Evolutionary conservation across 1,284 basidiomycete species (phyloP).

Genomic region (Sphaerobolus stellatus): DNA sequence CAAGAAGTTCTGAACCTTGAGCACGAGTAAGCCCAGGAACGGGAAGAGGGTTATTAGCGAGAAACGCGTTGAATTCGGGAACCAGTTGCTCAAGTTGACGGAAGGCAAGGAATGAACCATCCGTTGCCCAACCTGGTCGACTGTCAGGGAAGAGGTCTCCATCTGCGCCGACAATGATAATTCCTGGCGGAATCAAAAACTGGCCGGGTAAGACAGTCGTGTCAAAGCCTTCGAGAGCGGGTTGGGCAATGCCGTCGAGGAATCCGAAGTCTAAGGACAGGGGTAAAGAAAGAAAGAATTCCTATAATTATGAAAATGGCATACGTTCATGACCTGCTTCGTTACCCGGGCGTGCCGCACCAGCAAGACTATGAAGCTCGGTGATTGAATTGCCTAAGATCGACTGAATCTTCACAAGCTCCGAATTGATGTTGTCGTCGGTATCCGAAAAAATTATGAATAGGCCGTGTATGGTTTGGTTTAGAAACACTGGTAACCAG

Average conservation of each 20-base stretch:
- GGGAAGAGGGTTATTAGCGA: constrained; percentile 5
- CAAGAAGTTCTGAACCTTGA: constrained; percentile 14
- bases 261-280: constrained; percentile 11
- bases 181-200: constrained; percentile 12
- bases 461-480: constrained; percentile 34
- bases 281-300: background rate
- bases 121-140: constrained; percentile 13
- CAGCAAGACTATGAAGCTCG: constrained; percentile 30
- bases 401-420: constrained; percentile 25
- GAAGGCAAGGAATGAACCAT: constrained; percentile 1
- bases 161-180: constrained; percentile 14
- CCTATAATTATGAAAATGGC: background rate
- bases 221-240: constrained; percentile 24
- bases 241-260: constrained; percentile 20
- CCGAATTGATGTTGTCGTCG: constrained; percentile 16
- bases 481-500: constrained; percentile 36
- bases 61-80: constrained; percentile 12
- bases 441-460: constrained; percentile 38
- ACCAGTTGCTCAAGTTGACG: constrained; percentile 8
- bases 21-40: background rate
- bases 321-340: constrained; percentile 37
- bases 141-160: background rate
- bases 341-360: constrained; percentile 31
- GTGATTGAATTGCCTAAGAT: constrained; percentile 30
- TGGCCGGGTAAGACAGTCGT: constrained; percentile 16